Percentiles rank a stretch among this genome's conserved stretches.
These are phyloP conservation scores for Mucor saturninus DNA, from an alignment of 371 early-diverging fungal genomes.

Conservation along the genomic window DNA sequence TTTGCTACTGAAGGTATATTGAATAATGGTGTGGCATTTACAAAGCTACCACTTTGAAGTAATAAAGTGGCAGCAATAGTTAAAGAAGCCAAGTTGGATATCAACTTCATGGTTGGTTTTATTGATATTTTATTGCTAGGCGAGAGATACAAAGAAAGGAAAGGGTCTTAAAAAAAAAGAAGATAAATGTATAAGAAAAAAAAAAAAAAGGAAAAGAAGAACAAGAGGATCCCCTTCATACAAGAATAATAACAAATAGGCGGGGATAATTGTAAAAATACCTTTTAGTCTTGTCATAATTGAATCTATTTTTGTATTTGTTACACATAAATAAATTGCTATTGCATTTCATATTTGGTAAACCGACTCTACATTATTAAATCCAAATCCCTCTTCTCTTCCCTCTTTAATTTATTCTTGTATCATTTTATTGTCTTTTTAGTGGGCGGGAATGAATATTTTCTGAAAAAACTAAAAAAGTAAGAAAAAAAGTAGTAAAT, in stretches of 20 bases:
- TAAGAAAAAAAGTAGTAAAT: too few species aligned
- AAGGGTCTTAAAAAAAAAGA: neutral
- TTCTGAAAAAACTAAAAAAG: too few species aligned
- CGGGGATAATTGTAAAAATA: conserved; percentile 15
- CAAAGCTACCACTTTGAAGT: conserved; percentile 44
- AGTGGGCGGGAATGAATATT: neutral
- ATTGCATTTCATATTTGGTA: conserved; percentile 16
- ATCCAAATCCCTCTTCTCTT: neutral
- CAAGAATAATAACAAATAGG: conserved; percentile 10
- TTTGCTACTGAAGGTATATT: conserved; percentile 17
- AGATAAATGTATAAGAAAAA: conserved; percentile 9
- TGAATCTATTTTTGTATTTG: conserved; percentile 28
- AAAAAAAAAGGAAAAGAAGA: conserved; percentile 7
- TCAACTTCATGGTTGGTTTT: conserved; percentile 32
- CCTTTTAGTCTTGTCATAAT: conserved; percentile 22
- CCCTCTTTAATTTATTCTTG: neutral
- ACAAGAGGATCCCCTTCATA: neutral
- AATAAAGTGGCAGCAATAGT: conserved; percentile 40
- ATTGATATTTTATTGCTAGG: neutral
- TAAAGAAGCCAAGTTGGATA: conserved; percentile 36
- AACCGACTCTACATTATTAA: conserved; percentile 10
- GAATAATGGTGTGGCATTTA: conserved; percentile 48
- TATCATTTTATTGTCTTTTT: neutral
- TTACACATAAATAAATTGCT: conserved; percentile 30
- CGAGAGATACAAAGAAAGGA: conserved; percentile 11